A percentile compares a stretch with the other conserved stretches of the same genome.
Conservation (phyloP, 106 monocot genomes). For the Apostasia shenzhenica region DNA sequence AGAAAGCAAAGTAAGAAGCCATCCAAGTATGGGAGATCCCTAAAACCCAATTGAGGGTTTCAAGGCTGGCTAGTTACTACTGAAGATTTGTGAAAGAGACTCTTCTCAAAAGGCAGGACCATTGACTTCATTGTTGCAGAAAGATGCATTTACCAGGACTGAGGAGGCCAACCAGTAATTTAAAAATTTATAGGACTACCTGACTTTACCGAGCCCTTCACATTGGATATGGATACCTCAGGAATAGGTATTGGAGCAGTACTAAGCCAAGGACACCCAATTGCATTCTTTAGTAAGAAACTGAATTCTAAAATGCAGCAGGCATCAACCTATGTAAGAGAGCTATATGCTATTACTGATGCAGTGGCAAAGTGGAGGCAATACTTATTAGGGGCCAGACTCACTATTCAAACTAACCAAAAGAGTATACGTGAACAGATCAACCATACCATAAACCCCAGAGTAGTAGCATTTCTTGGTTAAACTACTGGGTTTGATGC, state of each 20-base stretch:
- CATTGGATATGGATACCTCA: no score
- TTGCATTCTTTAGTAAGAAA: neutral
- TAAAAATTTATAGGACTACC: no score
- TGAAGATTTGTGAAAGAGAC: neutral
- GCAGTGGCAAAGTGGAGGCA: slow-evolving; percentile 9
- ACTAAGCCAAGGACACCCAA: neutral
- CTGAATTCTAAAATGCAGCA: no score
- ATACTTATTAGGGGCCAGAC: neutral
- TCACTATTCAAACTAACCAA: slow-evolving; percentile 6
- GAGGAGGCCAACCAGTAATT: no score
- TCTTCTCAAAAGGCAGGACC: no score
- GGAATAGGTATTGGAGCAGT: no score
- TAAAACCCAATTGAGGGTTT: neutral
- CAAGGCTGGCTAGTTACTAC: neutral
- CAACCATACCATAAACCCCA: neutral
- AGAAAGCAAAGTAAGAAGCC: neutral
- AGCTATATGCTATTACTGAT: neutral
- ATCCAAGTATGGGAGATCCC: neutral
- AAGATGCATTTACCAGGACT: no score
- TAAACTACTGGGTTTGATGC: neutral
- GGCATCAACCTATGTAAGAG: neutral
- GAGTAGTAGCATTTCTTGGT: neutral
- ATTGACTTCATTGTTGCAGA: no score
- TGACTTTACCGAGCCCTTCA: no score
- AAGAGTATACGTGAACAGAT: neutral